Conservation (phyloP, 352 stramenopile genomes). For the Peronospora belbahrii region DNA sequence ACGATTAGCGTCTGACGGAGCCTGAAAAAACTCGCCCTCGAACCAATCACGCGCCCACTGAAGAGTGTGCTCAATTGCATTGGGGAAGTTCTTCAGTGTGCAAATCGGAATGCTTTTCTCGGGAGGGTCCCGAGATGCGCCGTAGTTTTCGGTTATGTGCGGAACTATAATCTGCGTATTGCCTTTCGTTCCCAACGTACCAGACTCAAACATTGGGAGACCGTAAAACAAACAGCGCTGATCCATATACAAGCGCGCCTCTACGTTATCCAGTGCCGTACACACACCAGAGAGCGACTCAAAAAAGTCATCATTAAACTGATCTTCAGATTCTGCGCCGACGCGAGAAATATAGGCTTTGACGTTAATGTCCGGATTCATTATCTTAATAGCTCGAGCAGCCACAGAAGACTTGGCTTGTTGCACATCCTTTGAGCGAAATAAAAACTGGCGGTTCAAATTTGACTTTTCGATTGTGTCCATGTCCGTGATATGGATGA, state of each 20-base stretch:
- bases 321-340: constrained; percentile 90
- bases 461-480: constrained; percentile 99
- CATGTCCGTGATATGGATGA: constrained; percentile 98
- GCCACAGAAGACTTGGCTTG: constrained; percentile 94
- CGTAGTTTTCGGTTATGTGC: constrained; percentile 95
- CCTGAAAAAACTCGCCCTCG: constrained; percentile 97
- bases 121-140: constrained; percentile 94
- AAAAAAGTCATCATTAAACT: constrained; percentile 99
- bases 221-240: constrained; percentile 94
- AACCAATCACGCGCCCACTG: constrained; percentile 99
- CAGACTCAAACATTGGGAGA: constrained; percentile 97
- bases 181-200: constrained; percentile 98
- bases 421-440: constrained; percentile 95
- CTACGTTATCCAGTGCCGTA: constrained; percentile 98
- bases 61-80: constrained; percentile 98
- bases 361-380: constrained; percentile 95
- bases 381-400: constrained; percentile 85
- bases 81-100: constrained; percentile 99
- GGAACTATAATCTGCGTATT: constrained; percentile 92
- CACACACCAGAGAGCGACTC: constrained; percentile 92
- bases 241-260: constrained; percentile 98
- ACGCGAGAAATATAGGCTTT: constrained; percentile 79
- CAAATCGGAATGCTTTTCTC: constrained; percentile 99
- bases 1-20: constrained; percentile 93
- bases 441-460: constrained; percentile 98